Evolutionary conservation across 441 rosid genomes (phyloP).

Genomic region (Aquilaria agallochum): DNA sequence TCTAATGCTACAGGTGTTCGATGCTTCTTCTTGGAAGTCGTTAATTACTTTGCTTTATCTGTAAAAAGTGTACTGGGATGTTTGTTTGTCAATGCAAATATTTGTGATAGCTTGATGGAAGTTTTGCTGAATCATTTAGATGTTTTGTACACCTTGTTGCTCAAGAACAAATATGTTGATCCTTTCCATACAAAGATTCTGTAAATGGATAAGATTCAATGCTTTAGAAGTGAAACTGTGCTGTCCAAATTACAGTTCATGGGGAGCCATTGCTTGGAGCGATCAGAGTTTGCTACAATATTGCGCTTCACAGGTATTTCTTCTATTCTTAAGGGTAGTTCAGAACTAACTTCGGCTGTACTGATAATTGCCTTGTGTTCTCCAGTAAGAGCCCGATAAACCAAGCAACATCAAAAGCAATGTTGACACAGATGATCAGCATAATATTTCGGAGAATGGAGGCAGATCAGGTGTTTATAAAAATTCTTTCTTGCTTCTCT

Average conservation of each 20-base stretch:
- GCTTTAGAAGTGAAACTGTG: too few relatives aligned
- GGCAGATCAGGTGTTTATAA: slow-evolving; percentile 59
- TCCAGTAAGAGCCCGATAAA: slow-evolving; percentile 98
- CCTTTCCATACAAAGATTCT: too few relatives aligned
- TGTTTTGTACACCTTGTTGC: too few relatives aligned
- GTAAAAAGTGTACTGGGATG: too few relatives aligned
- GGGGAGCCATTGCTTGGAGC: slow-evolving; percentile 98
- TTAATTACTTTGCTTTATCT: too few relatives aligned
- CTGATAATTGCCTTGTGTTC: slow-evolving; percentile 31
- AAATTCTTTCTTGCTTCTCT: slow-evolving; percentile 15
- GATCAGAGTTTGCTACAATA: slow-evolving; percentile 94
- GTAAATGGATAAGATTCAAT: too few relatives aligned
- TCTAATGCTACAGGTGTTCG: too few relatives aligned
- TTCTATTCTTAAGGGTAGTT: slow-evolving; percentile 11
- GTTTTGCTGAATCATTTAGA: too few relatives aligned
- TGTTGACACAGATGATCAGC: slow-evolving; percentile 99
- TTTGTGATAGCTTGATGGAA: too few relatives aligned
- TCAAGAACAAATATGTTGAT: too few relatives aligned
- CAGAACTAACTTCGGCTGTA: slow-evolving; percentile 20
- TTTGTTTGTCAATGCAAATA: too few relatives aligned
- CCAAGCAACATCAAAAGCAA: slow-evolving; percentile 99
- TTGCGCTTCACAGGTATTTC: slow-evolving; percentile 90
- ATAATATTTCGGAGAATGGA: slow-evolving; percentile 98
- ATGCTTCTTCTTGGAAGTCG: too few relatives aligned
- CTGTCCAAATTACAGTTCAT: slow-evolving; percentile 58